These are phyloP conservation scores for Nicotiana rustica DNA, from an alignment of 305 asterid species.

Conservation along the genomic window DNA sequence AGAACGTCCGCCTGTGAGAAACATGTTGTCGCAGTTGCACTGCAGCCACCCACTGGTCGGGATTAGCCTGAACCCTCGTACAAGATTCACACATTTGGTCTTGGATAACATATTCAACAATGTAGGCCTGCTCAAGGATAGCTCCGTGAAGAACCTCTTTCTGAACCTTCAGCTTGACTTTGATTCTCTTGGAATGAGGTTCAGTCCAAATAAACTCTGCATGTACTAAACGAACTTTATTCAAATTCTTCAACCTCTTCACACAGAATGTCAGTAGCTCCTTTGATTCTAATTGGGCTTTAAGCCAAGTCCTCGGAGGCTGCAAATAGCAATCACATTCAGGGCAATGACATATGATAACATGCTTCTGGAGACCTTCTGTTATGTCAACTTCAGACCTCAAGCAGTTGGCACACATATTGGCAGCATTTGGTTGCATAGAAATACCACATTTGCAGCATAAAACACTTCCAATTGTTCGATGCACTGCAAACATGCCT, in stretches of 20 bases:
- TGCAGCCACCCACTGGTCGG: slow-evolving; percentile 83
- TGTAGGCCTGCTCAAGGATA: slow-evolving; percentile 61
- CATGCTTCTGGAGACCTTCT: slow-evolving; percentile 67
- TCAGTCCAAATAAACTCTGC: slow-evolving; percentile 58
- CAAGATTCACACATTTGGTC: too few relatives aligned
- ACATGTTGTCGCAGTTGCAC: slow-evolving; percentile 82
- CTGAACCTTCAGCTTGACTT: slow-evolving; percentile 61
- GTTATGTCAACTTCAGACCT: slow-evolving; percentile 67
- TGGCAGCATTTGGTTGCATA: slow-evolving; percentile 69
- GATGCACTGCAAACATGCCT: slow-evolving; percentile 61
- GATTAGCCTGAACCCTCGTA: slow-evolving; percentile 57
- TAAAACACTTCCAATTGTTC: slow-evolving; percentile 57
- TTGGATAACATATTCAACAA: too few relatives aligned
- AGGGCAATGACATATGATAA: slow-evolving; percentile 37
- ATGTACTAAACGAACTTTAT: slow-evolving; percentile 59
- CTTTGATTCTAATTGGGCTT: slow-evolving; percentile 64
- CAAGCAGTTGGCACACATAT: slow-evolving; percentile 66
- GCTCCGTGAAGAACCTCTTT: slow-evolving; percentile 66
- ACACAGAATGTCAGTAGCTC: slow-evolving; percentile 66
- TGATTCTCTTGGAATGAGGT: slow-evolving; percentile 57
- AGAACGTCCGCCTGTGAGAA: slow-evolving; percentile 77
- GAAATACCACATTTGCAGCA: slow-evolving; percentile 71
- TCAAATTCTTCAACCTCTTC: slow-evolving; percentile 62
- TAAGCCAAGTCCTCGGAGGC: slow-evolving; percentile 73
- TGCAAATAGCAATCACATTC: slow-evolving; percentile 61